Evolutionary conservation across 1,284 basidiomycete genomes (phyloP).

Genomic region (Trichosporon sp.): DNA sequence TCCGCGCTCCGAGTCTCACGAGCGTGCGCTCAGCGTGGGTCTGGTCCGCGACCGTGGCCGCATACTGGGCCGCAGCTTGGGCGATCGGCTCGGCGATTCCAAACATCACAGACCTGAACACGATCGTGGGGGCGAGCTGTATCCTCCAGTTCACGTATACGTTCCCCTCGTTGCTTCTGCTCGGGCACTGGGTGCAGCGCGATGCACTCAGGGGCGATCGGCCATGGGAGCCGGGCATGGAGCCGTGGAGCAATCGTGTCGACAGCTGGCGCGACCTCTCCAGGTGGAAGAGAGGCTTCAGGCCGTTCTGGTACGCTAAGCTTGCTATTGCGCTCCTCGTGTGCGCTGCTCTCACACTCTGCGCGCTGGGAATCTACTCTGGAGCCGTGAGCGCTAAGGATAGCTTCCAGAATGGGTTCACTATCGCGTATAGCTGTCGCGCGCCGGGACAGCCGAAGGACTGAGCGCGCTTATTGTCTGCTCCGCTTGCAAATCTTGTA

Average conservation of each 20-base stretch:
- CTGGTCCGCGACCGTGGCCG: constrained; percentile 39
- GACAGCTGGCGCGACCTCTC: constrained; percentile 14
- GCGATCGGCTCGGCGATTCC: constrained; percentile 59
- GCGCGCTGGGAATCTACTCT: constrained; percentile 16
- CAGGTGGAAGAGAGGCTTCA: constrained; percentile 19
- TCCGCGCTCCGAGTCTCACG: constrained; percentile 57
- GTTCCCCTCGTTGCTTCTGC: constrained; percentile 14
- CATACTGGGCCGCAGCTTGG: constrained; percentile 52
- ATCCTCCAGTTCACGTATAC: constrained; percentile 22
- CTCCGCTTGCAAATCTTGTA: no score
- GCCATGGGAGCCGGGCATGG: constrained; percentile 17
- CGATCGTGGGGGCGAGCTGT: constrained; percentile 51
- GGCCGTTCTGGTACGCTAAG: constrained; percentile 19
- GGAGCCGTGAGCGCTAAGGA: constrained; percentile 9
- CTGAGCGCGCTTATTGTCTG: background rate
- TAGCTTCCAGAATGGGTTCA: constrained; percentile 6
- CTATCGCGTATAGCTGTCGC: constrained; percentile 15
- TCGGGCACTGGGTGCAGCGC: constrained; percentile 20
- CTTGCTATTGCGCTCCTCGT: constrained; percentile 4
- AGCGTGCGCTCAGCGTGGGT: constrained; percentile 51
- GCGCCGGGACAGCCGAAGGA: constrained; percentile 16
- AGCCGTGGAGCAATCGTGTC: constrained; percentile 15
- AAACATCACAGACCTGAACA: constrained; percentile 55
- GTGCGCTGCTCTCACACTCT: constrained; percentile 10
- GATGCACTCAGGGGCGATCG: constrained; percentile 15